Evolutionary conservation across 305 asterid species (phyloP), one percentile per base, ranked within the genome.

Genomic region (Fraxinus xanthoxyloides): DNA sequence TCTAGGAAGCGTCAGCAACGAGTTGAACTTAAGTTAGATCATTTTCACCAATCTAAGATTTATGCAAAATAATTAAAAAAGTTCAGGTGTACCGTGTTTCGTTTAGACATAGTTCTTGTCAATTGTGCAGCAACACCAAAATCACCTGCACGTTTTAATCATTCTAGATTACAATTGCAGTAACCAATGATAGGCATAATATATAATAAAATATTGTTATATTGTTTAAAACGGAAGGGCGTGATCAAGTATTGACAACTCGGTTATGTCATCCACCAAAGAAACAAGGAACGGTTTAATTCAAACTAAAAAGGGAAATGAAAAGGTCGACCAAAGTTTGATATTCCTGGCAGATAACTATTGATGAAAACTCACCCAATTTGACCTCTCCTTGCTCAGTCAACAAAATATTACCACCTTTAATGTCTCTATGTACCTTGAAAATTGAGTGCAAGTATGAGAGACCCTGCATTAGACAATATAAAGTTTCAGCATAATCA

Each of bases 51-150:
- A 77, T 80, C 67, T 5, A 73, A 72, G 72, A 78, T 65, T n/a
- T 17, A 54, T 54, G 63, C 24, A 54, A 54, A 34, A 46, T 32
- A 84, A 84, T n/a, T 72, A 4, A 77, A 84, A 67, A 80, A 34
- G 75, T 2, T 74, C 72, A 72, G 36, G 65, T 46, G 19, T 95
- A 96, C 99, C 91, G 98, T 94, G 89, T 94, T 97, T 75, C 98
- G 98, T 88, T 97, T 96, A 85, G 99, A 96, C 98, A 96, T 96
- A 12, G 99, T 96, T 89, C 98, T 93, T 80, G 99, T 94, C 86
- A 96, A 89, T 90, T 96, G 99, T 23, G 98, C 97, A 88, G 98
- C 98, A 89, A 96, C 99, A 77, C 98, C 99, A 90, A 97, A 97
- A 89, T 97, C 99, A 92, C 98, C 98, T 96, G 95, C 72, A 86